Conservation (phyloP, 495 filamentous ascomycete species). For the Trichoderma gamsii region DNA sequence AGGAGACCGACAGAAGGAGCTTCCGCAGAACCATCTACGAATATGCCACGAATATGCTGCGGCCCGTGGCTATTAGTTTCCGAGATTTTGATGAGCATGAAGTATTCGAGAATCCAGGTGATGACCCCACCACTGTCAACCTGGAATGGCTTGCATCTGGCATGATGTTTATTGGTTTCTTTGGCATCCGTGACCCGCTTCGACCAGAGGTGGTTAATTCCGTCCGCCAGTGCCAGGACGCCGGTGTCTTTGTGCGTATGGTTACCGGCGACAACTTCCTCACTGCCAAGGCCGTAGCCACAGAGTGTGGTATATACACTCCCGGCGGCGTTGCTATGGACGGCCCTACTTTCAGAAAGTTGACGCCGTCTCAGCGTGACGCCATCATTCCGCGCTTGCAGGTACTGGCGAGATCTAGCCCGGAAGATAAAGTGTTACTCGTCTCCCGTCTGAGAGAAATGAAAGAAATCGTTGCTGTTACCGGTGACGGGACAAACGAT, state of each 20-base stretch:
- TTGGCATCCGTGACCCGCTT: slow-evolving; percentile 76
- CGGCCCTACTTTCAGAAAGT: slow-evolving; percentile 69
- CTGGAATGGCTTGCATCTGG: slow-evolving; percentile 52
- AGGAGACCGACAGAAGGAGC: slow-evolving; percentile 40
- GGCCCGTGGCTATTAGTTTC: slow-evolving; percentile 82
- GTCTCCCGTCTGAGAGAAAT: slow-evolving; percentile 75
- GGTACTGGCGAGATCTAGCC: slow-evolving; percentile 79
- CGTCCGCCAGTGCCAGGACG: slow-evolving; percentile 65
- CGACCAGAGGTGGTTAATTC: slow-evolving; percentile 68
- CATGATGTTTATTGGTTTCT: slow-evolving; percentile 61
- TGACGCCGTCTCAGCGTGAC: slow-evolving; percentile 62
- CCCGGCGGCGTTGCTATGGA: slow-evolving; percentile 78
- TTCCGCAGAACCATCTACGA: slow-evolving; percentile 51
- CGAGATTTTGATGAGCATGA: slow-evolving; percentile 66
- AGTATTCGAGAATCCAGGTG: slow-evolving; percentile 57
- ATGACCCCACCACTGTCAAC: slow-evolving; percentile 45
- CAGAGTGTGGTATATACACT: slow-evolving; percentile 76
- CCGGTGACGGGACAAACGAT: slow-evolving; percentile 90
- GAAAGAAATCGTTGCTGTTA: slow-evolving; percentile 88
- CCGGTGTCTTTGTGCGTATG: slow-evolving; percentile 84
- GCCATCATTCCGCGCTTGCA: slow-evolving; percentile 67
- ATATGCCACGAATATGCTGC: slow-evolving; percentile 76
- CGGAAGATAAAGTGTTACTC: slow-evolving; percentile 76
- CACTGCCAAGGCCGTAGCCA: slow-evolving; percentile 81
- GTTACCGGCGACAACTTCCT: slow-evolving; percentile 83